Evolutionary conservation across 2,329 filamentous ascomycete species (phyloP), one percentile per base, ranked within the genome.

Genomic region (Exophiala viscosa): DNA sequence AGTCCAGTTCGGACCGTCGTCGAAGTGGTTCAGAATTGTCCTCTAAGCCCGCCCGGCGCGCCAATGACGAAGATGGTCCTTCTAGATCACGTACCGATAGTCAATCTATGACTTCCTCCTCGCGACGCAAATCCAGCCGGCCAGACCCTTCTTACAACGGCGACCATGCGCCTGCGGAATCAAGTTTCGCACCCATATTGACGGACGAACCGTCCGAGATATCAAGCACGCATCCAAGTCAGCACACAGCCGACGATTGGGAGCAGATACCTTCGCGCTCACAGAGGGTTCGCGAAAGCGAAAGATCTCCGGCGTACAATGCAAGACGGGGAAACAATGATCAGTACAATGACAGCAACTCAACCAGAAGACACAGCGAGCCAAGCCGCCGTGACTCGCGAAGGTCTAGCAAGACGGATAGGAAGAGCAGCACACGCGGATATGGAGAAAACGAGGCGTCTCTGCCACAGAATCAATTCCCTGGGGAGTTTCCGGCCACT

Each of bases 381-480:
- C 38, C 45, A 23, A 52, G 54, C 34, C 32, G 34, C 23, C 58
- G 49, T 17, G 54, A 53, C 23, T 40, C 47, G 20, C 41, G 38
- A 13, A 54, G 45, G 41, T 52, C 50, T 15, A 45, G 45, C 47
- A 55, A 44, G 43, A 36, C 52, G 32, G 43, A 46, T 13, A 44
- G 32, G n/a, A 50, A 36, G 38, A 52, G 56, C 18, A 55, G 45
- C 17, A 35, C 43, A 20, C 54, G 52, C 23, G 48, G 36, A 15
- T 28, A 67, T 40, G 55, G 57, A 8, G 55, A 61, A 5, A 70
- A 72, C 58, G 73, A 76, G 45, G 70, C 77, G 31, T 76, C 80
- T 62, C 70, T 81, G 31, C 55, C 59, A 36, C 67, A 73, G 33
- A 73, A 78, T 60, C 82, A 84, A 61, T 84, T 84, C 60, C 81